Conservation (phyloP, 495 filamentous ascomycete species). For the Penicillium herquei region DNA sequence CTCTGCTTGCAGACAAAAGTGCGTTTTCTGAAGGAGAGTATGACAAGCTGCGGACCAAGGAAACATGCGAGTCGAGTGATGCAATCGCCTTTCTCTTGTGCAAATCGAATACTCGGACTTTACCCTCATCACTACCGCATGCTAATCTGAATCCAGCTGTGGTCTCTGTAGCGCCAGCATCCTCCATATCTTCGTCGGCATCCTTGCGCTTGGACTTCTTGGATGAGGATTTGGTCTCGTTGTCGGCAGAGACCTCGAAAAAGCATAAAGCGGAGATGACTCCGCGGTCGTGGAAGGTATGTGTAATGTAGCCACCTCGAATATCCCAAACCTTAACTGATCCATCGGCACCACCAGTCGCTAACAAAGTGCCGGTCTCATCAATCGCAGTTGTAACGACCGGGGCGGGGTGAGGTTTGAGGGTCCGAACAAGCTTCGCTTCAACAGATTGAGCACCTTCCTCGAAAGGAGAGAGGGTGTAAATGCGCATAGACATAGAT, state of each 20-base stretch:
- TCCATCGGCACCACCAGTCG: slow-evolving; percentile 89
- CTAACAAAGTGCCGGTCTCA: slow-evolving; percentile 81
- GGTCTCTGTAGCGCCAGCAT: slow-evolving; percentile 34
- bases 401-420: slow-evolving; percentile 89
- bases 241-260: slow-evolving; percentile 62
- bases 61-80: slow-evolving; percentile 86
- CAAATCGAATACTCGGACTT: slow-evolving; percentile 87
- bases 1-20: slow-evolving; percentile 84
- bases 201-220: slow-evolving; percentile 41
- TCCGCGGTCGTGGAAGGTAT: slow-evolving; percentile 91
- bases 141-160: slow-evolving; percentile 72
- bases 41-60: slow-evolving; percentile 80
- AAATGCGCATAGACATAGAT: slow-evolving; percentile 91
- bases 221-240: slow-evolving; percentile 30
- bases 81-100: slow-evolving; percentile 76
- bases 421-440: slow-evolving; percentile 66
- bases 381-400: slow-evolving; percentile 83
- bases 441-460: slow-evolving; percentile 53
- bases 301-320: slow-evolving; percentile 82
- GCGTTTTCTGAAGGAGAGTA: slow-evolving; percentile 71
- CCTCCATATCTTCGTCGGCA: slow-evolving; percentile 42
- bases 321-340: slow-evolving; percentile 97
- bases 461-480: slow-evolving; percentile 62
- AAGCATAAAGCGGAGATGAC: slow-evolving; percentile 89
- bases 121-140: slow-evolving; percentile 90